Percentiles rank a stretch among this genome's conserved stretches.
Conservation (phyloP, 129 eudicot genomes). For the Erigeron canadensis region DNA sequence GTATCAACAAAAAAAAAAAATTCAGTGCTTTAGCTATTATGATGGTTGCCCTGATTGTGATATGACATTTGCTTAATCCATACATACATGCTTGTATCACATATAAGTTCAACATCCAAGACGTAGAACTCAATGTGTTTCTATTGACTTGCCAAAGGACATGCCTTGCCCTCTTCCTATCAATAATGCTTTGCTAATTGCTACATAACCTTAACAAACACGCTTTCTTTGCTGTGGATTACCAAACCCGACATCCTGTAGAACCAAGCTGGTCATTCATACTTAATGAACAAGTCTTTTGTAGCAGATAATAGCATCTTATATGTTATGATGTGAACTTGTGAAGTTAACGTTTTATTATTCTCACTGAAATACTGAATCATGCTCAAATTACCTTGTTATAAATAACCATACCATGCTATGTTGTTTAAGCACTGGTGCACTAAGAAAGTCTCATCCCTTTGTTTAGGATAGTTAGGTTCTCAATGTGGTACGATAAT, state of each 20-base stretch:
- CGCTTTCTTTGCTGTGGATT: too few species aligned
- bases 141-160: too few species aligned
- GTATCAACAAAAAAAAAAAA: too few species aligned
- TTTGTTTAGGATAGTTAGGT: neutral
- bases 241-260: too few species aligned
- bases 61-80: too few species aligned
- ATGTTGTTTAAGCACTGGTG: neutral
- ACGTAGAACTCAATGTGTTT: too few species aligned
- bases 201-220: too few species aligned
- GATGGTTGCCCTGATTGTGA: too few species aligned
- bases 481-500: neutral
- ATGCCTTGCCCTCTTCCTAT: neutral
- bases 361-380: neutral
- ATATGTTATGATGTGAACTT: conserved; percentile 3
- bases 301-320: neutral
- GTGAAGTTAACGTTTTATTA: neutral
- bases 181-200: too few species aligned
- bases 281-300: neutral
- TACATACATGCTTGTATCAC: too few species aligned
- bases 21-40: too few species aligned
- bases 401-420: neutral
- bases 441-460: neutral
- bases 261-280: neutral
- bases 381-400: neutral
- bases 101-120: too few species aligned